Conservation (phyloP, 176 grass and related monocot species). For the Carex myosuroides region DNA sequence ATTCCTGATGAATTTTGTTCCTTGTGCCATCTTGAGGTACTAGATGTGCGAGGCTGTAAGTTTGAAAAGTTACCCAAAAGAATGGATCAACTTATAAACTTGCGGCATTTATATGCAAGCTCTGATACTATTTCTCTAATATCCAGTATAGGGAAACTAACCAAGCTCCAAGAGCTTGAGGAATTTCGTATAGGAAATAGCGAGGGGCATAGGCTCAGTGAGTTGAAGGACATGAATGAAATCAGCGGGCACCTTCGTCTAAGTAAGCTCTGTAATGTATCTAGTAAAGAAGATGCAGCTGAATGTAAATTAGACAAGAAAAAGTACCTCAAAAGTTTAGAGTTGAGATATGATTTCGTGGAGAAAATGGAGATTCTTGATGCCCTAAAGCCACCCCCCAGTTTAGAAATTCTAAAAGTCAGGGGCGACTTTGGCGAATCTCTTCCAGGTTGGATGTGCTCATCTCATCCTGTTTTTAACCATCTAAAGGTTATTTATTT, state of each 20-base stretch:
- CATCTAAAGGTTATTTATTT: constrained; percentile 11
- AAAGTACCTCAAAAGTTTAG: neutral
- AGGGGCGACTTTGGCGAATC: neutral
- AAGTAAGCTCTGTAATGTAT: neutral
- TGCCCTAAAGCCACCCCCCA: constrained; percentile 6
- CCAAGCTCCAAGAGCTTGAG: constrained; percentile 26
- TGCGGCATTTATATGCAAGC: constrained; percentile 29
- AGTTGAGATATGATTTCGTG: neutral
- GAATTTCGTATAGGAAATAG: constrained; percentile 7
- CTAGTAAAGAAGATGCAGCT: constrained; percentile 11
- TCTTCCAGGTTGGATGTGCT: neutral
- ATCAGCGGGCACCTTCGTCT: constrained; percentile 21
- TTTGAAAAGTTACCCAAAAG: constrained; percentile 7
- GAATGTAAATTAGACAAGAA: constrained; percentile 11
- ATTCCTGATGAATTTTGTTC: constrained; percentile 19
- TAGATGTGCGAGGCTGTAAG: constrained; percentile 15
- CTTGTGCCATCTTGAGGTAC: constrained; percentile 31
- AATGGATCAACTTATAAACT: constrained; percentile 23
- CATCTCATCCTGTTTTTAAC: neutral
- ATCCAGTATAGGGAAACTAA: constrained; percentile 26
- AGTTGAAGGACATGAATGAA: constrained; percentile 20
- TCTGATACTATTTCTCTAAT: constrained; percentile 19
- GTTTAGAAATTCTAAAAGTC: neutral
- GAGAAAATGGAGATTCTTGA: neutral
- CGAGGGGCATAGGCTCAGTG: constrained; percentile 29